Evolutionary conservation across 2,329 filamentous ascomycete species (phyloP).

Genomic region (Tolypocladium inflatum): DNA sequence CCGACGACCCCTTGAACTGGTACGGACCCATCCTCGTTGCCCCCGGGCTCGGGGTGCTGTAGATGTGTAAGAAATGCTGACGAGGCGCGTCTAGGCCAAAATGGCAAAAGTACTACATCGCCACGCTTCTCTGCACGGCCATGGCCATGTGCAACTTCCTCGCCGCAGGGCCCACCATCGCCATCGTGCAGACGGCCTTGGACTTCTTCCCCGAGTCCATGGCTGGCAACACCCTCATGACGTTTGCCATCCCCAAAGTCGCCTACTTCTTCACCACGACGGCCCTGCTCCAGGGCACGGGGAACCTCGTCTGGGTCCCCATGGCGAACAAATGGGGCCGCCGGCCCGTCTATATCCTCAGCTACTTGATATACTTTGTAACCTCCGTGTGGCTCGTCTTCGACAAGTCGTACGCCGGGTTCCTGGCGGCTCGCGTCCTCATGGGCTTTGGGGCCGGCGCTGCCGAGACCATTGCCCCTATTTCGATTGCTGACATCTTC

Average conservation of each 20-base stretch:
- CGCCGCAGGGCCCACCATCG: slow-evolving; percentile 43
- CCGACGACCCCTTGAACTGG: slow-evolving; percentile 35
- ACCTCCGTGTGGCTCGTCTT: slow-evolving; percentile 33
- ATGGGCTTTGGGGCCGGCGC: slow-evolving; percentile 44
- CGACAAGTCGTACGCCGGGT: slow-evolving; percentile 28
- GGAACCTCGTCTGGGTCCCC: slow-evolving; percentile 37
- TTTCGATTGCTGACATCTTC: slow-evolving; percentile 46
- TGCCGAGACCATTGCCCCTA: slow-evolving; percentile 39
- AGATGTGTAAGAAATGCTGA: background rate
- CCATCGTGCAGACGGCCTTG: slow-evolving; percentile 35
- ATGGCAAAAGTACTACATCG: slow-evolving; percentile 40
- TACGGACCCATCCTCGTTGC: slow-evolving; percentile 9
- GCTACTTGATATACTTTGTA: slow-evolving; percentile 32
- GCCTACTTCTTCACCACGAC: slow-evolving; percentile 45
- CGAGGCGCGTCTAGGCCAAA: slow-evolving; percentile 23
- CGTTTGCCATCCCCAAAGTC: slow-evolving; percentile 27
- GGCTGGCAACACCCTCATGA: slow-evolving; percentile 15
- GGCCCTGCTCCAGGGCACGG: slow-evolving; percentile 37
- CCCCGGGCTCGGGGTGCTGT: background rate
- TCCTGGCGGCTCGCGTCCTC: slow-evolving; percentile 36
- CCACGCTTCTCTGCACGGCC: slow-evolving; percentile 37
- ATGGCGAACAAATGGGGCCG: slow-evolving; percentile 35
- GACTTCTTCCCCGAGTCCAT: slow-evolving; percentile 33
- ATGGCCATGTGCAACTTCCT: slow-evolving; percentile 49
- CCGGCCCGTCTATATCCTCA: slow-evolving; percentile 31